Base-by-base conservation (phyloP, 768 basidiomycete species). In the Tulasnella sp. region DNA sequence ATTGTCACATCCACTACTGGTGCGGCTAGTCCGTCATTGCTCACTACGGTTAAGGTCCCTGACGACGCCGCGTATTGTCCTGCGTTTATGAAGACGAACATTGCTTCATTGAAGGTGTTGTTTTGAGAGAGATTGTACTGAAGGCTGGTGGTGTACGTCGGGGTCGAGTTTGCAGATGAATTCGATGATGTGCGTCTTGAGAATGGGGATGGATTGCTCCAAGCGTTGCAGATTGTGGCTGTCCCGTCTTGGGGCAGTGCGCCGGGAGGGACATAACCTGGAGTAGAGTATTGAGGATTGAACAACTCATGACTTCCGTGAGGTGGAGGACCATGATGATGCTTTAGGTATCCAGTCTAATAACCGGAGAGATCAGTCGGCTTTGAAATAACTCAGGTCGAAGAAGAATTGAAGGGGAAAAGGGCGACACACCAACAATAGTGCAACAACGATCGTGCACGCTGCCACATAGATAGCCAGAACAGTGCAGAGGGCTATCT, bases 1-100 rank as follows among this genome's bases (percentile, higher is more conserved):
- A 59, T 59, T 27, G 47, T 49, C 24, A 59, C 58, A 32, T 59
- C 58, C 21, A 59, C 30, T 3, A 59, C 49, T 19, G 58, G 58
- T 11, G 34, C 30, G 3, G 9, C n/a, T 15, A 51, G 21, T 23
- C n/a, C 4, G 10, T 50, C 50, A 38, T 59, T 47, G 48, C 58
- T 59, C 30, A 41, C 27, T 7, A 59, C 58, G 8, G 30, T 51
- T 3, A 59, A 30, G 3, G 58, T 59, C 2, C 58, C 58, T 15
- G 58, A 59, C 27, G 58, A 9, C 3, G 47, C 58, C 17, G 47
- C 45, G 23, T 50, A 32, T 7, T 41, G 29, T 7, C 50, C 58
- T 13, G 58, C 32, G 47, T 27, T 44, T 45, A 59, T 43, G 32
- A 59, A 59, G 49, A 59, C 45, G 19, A 50, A 29, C 38, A 56